These are phyloP conservation scores for Linnemannia exigua DNA, from an alignment of 192 early-diverging fungal genomes.

Conservation along the genomic window DNA sequence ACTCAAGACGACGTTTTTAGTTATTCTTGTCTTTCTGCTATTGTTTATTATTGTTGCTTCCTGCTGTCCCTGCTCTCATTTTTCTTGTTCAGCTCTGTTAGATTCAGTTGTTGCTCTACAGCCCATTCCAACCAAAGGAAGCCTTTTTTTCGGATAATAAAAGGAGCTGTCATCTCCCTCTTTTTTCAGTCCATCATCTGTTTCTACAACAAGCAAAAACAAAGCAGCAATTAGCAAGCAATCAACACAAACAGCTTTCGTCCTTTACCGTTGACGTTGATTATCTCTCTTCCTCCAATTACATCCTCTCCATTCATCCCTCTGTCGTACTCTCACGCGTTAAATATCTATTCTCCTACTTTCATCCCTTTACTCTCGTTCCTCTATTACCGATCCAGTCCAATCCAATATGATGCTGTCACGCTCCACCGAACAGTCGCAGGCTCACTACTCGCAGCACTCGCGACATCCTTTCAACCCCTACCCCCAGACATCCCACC, in stretches of 20 bases:
- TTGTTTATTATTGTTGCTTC: background rate
- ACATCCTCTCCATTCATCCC: background rate
- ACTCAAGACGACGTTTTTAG: background rate
- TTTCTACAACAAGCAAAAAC: constrained; percentile 3
- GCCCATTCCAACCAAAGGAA: background rate
- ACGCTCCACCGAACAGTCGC: background rate
- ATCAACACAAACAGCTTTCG: background rate
- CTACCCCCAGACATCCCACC: constrained; percentile 16
- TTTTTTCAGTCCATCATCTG: background rate
- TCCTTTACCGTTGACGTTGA: background rate
- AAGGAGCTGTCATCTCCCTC: background rate
- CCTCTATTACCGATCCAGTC: too few relatives aligned
- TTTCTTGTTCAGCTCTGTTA: background rate
- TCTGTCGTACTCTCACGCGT: too few relatives aligned
- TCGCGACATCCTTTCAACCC: constrained; percentile 45
- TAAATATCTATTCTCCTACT: background rate
- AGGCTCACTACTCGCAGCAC: constrained; percentile 16
- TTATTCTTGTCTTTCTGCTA: background rate
- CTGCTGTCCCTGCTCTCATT: background rate
- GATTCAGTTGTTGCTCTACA: background rate
- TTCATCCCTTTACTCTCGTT: background rate
- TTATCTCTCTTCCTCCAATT: background rate
- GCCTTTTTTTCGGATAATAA: background rate
- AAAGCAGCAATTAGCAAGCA: constrained; percentile 1
- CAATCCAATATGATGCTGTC: background rate